These are phyloP conservation scores for Haplographium delicatum DNA, from an alignment of 495 filamentous ascomycete genomes.

Conservation along the genomic window DNA sequence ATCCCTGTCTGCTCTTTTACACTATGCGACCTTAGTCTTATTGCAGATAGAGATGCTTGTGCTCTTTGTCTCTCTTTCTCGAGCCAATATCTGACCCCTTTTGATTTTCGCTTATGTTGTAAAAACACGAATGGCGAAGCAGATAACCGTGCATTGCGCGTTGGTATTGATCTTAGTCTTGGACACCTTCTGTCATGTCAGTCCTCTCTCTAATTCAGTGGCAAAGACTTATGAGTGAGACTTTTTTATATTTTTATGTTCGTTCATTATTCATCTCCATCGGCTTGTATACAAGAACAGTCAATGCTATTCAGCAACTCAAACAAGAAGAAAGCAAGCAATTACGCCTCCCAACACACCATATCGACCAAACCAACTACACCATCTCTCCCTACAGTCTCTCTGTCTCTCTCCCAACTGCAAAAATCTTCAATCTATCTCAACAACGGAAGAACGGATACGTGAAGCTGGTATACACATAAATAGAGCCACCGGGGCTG, in stretches of 20 bases:
- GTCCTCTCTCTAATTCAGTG: too few relatives aligned
- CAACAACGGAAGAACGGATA: constrained; percentile 4
- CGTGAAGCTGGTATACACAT: background rate
- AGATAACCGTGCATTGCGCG: too few relatives aligned
- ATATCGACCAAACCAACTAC: background rate
- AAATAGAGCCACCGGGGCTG: constrained; percentile 22
- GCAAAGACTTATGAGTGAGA: too few relatives aligned
- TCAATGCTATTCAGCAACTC: background rate
- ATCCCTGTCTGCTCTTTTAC: too few relatives aligned
- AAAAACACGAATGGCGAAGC: too few relatives aligned
- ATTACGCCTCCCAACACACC: constrained; percentile 14
- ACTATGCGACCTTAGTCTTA: too few relatives aligned
- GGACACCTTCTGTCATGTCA: too few relatives aligned
- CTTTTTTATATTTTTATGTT: constrained; percentile 4
- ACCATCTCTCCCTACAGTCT: background rate
- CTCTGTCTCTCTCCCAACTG: background rate
- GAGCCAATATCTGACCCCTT: too few relatives aligned
- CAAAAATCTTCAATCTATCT: background rate
- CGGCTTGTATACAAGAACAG: constrained; percentile 6
- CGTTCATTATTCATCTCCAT: constrained; percentile 14
- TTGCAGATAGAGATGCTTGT: too few relatives aligned
- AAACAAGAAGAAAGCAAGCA: constrained; percentile 10
- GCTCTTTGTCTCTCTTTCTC: too few relatives aligned
- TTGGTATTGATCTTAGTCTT: too few relatives aligned
- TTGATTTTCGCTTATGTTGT: too few relatives aligned